phyloP scores from a whole-genome alignment of 345 rosid genomes.

The Boechera stricta region DNA sequence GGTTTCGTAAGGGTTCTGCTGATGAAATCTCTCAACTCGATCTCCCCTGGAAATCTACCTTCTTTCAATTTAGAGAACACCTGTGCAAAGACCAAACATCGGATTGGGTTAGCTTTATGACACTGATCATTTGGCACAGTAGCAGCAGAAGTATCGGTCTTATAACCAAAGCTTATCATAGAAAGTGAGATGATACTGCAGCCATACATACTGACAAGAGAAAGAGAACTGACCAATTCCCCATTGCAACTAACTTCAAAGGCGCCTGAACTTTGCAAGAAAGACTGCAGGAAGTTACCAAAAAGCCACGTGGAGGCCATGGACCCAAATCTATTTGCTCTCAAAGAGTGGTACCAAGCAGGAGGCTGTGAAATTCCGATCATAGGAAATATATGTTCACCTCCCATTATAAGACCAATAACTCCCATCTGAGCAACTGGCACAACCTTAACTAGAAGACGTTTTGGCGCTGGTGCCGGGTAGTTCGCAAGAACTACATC shows the following conservation, averaged over 20 bases:
- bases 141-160: not conserved
- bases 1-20: constrained; percentile 50
- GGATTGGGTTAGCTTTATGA: constrained; percentile 2
- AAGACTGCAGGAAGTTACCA: constrained; percentile 74
- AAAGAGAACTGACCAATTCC: constrained; percentile 55
- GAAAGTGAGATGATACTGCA: not conserved
- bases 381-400: constrained; percentile 71
- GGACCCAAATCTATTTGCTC: constrained; percentile 75
- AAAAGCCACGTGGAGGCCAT: constrained; percentile 77
- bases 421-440: constrained; percentile 67
- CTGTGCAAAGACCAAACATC: constrained; percentile 41
- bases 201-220: not conserved
- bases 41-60: constrained; percentile 78
- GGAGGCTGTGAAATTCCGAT: constrained; percentile 64
- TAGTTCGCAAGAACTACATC: constrained; percentile 71
- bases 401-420: constrained; percentile 64
- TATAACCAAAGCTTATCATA: not conserved
- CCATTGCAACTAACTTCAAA: constrained; percentile 75
- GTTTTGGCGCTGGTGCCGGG: constrained; percentile 66
- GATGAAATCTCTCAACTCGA: constrained; percentile 68
- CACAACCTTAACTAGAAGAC: constrained; percentile 58
- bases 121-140: not conserved
- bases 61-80: constrained; percentile 77
- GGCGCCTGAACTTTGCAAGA: constrained; percentile 74
- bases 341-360: constrained; percentile 62